phyloP scores from a whole-genome alignment of 2,329 filamentous ascomycete species.

The Aphanocladium album region DNA sequence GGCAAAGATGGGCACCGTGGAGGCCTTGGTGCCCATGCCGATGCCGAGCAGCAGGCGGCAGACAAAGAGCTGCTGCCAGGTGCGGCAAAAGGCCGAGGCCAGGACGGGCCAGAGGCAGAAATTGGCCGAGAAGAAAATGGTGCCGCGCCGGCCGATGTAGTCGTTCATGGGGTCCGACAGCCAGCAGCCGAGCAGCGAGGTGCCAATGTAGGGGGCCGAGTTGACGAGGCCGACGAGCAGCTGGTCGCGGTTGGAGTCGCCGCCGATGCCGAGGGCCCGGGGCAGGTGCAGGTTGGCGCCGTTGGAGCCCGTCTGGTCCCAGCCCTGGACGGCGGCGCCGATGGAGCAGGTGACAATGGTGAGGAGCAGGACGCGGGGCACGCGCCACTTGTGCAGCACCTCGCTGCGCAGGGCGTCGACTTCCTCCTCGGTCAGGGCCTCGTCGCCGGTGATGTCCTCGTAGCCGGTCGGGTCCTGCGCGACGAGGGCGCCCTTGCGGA shows the following conservation, averaged over 20 bases:
- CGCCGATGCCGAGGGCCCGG: constrained; percentile 42
- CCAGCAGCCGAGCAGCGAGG: constrained; percentile 58
- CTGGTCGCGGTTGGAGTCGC: constrained; percentile 31
- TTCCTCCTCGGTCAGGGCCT: constrained; percentile 55
- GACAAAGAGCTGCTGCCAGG: constrained; percentile 66
- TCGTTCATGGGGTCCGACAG: constrained; percentile 59
- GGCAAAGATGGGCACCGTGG: constrained; percentile 69
- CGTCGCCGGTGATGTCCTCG: constrained; percentile 52
- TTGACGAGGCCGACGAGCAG: constrained; percentile 64
- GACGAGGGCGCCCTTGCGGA: constrained; percentile 67
- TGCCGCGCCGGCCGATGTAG: constrained; percentile 39
- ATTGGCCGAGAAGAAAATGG: constrained; percentile 69
- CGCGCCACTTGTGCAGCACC: constrained; percentile 61
- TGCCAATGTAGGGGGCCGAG: constrained; percentile 47
- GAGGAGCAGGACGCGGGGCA: constrained; percentile 58
- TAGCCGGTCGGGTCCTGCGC: constrained; percentile 63
- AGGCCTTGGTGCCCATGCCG: constrained; percentile 72
- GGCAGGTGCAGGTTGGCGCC: constrained; percentile 56
- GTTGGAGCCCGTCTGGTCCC: constrained; percentile 64
- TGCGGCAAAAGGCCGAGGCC: constrained; percentile 63
- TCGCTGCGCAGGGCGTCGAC: constrained; percentile 56
- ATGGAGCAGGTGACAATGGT: constrained; percentile 66
- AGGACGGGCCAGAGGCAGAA: constrained; percentile 67
- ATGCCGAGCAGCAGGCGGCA: constrained; percentile 71
- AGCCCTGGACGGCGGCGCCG: constrained; percentile 65